Percentiles rank a stretch among this genome's conserved stretches.
These are phyloP conservation scores for Aspergillus sclerotiicarbonarius DNA, from an alignment of 495 filamentous ascomycete genomes.

Conservation along the genomic window DNA sequence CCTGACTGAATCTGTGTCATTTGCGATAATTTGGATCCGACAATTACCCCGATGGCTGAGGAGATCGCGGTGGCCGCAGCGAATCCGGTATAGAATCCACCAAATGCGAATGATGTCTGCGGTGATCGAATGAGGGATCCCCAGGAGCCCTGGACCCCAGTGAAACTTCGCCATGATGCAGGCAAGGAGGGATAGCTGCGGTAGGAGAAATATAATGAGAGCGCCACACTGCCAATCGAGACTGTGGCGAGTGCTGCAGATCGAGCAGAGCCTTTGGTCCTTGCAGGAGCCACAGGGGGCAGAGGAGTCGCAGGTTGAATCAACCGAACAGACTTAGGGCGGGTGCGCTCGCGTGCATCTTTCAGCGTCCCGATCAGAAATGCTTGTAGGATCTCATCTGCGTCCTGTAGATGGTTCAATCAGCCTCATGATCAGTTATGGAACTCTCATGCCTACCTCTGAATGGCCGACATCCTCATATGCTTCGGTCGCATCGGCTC, in stretches of 20 bases:
- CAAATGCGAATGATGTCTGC: constrained; percentile 16
- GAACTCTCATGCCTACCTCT: constrained; percentile 12
- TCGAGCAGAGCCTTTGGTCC: neutral
- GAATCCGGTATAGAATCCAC: constrained; percentile 36
- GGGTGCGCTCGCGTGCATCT: constrained; percentile 25
- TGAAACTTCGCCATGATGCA: neutral
- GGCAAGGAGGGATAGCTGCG: neutral
- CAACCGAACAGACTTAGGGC: constrained; percentile 28
- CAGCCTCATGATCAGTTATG: no score
- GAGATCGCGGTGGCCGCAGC: constrained; percentile 29
- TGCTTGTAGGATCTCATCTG: constrained; percentile 27
- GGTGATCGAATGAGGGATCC: constrained; percentile 8
- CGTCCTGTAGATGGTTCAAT: constrained; percentile 25
- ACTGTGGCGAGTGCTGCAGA: neutral
- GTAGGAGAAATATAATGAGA: neutral
- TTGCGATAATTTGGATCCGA: constrained; percentile 22
- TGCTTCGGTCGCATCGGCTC: constrained; percentile 49
- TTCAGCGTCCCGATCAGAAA: constrained; percentile 32
- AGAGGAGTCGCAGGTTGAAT: constrained; percentile 2
- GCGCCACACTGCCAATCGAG: neutral
- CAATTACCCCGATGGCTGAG: constrained; percentile 20
- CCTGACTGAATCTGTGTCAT: constrained; percentile 34
- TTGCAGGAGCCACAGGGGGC: neutral
- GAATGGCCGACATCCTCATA: constrained; percentile 57
- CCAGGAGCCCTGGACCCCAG: neutral